Conservation (phyloP, 2,329 filamentous ascomycete genomes). For the Penicillium nordicum region DNA sequence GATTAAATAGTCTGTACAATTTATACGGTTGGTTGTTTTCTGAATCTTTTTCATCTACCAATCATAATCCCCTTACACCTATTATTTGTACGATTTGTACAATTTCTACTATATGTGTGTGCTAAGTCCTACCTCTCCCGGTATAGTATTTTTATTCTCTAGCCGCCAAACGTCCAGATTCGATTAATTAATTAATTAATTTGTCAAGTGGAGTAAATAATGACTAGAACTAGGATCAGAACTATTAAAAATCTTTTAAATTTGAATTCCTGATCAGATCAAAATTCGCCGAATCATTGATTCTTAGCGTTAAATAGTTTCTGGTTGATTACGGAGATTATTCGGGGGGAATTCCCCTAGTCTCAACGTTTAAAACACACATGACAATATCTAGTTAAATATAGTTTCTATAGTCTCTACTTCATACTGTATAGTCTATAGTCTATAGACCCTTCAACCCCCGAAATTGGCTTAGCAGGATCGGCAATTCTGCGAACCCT, state of each 20-base stretch:
- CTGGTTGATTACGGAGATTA: conserved; percentile 4
- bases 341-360: conserved; percentile 9
- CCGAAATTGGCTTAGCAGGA: too few relatives aligned
- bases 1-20: conserved; percentile 19
- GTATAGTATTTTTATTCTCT: not conserved
- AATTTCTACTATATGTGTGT: not conserved
- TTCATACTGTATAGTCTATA: too few relatives aligned
- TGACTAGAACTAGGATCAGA: too few relatives aligned
- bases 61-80: not conserved
- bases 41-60: not conserved
- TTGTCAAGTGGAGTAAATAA: not conserved
- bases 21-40: conserved; percentile 1
- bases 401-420: too few relatives aligned
- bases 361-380: not conserved
- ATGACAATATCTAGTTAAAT: not conserved
- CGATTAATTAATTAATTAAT: not conserved
- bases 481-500: not conserved
- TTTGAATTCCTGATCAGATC: not conserved
- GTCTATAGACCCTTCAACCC: too few relatives aligned
- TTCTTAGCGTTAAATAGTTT: conserved; percentile 3
- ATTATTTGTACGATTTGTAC: not conserved
- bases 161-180: not conserved
- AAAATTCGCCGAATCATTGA: not conserved
- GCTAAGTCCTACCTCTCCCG: conserved; percentile 1
- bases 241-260: too few relatives aligned